phyloP scores from a whole-genome alignment of 768 basidiomycete species.

The Floccularia luteovirens region DNA sequence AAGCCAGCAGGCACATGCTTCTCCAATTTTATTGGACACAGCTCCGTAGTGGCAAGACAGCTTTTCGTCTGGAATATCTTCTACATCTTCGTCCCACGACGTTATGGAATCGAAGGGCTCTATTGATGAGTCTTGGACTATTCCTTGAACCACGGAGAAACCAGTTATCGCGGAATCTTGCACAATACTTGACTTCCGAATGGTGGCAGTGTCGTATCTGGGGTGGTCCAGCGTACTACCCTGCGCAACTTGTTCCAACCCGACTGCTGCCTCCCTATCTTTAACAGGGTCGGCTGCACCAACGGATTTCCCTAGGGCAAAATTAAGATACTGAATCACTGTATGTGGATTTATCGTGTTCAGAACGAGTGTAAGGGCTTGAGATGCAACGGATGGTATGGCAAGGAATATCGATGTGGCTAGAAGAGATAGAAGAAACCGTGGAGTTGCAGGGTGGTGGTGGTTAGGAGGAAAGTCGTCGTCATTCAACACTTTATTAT shows the following conservation, averaged over 20 bases:
- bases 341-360: conserved; percentile 76
- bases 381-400: conserved; percentile 66
- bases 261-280: conserved; percentile 57
- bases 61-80: conserved; percentile 11
- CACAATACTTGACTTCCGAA: not conserved
- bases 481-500: no score
- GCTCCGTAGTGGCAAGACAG: conserved; percentile 72
- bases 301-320: conserved; percentile 71
- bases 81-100: conserved; percentile 8
- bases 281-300: conserved; percentile 23
- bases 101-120: conserved; percentile 8
- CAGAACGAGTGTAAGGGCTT: conserved; percentile 66
- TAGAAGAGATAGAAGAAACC: conserved; percentile 79
- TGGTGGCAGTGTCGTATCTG: not conserved
- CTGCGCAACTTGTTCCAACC: conserved; percentile 61
- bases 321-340: conserved; percentile 67
- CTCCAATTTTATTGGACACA: conserved; percentile 88
- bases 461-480: conserved; percentile 30
- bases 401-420: conserved; percentile 85
- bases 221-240: conserved; percentile 25
- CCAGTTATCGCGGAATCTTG: not conserved
- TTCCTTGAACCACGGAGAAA: conserved; percentile 3
- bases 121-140: conserved; percentile 1
- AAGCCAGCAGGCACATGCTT: conserved; percentile 84
- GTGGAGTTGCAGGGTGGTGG: conserved; percentile 71